These are phyloP conservation scores for Talaromyces sp. DNA, from an alignment of 2,329 filamentous ascomycete genomes.

Conservation along the genomic window DNA sequence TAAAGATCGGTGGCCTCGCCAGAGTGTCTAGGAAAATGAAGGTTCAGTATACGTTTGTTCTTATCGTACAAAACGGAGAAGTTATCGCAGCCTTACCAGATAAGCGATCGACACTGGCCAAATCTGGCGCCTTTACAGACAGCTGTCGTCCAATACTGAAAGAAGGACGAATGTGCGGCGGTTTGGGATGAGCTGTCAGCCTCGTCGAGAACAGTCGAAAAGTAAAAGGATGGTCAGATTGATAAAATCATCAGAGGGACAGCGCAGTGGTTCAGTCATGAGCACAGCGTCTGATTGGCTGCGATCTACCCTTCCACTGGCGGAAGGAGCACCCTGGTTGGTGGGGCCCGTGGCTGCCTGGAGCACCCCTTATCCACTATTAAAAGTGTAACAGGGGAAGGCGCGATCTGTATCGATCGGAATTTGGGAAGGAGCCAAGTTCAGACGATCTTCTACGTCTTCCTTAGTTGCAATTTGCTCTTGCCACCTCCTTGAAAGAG, in stretches of 20 bases:
- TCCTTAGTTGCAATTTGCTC: neutral
- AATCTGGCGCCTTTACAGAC: slow-evolving; percentile 12
- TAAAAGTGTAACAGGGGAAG: neutral
- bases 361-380: slow-evolving; percentile 15
- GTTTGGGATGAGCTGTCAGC: neutral
- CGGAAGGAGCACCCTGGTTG: neutral
- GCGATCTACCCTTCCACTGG: neutral
- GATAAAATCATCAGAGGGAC: neutral
- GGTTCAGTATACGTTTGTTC: neutral
- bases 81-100: neutral
- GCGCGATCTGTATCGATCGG: slow-evolving; percentile 8
- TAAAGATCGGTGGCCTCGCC: neutral
- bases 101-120: neutral
- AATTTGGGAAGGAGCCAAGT: neutral
- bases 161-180: neutral
- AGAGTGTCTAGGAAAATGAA: neutral
- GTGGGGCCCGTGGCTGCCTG: slow-evolving; percentile 12
- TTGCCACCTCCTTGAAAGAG: slow-evolving; percentile 7
- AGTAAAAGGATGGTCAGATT: neutral
- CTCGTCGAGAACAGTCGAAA: neutral
- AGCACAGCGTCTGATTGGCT: slow-evolving; percentile 2
- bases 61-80: neutral
- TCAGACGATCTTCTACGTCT: neutral
- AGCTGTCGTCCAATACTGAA: slow-evolving; percentile 18
- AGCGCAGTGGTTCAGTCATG: neutral